Percentiles rank a stretch among this genome's conserved stretches.
Evolutionary conservation across 2,329 filamentous ascomycete species (phyloP).

Genomic region (Peltaster fructicola): DNA sequence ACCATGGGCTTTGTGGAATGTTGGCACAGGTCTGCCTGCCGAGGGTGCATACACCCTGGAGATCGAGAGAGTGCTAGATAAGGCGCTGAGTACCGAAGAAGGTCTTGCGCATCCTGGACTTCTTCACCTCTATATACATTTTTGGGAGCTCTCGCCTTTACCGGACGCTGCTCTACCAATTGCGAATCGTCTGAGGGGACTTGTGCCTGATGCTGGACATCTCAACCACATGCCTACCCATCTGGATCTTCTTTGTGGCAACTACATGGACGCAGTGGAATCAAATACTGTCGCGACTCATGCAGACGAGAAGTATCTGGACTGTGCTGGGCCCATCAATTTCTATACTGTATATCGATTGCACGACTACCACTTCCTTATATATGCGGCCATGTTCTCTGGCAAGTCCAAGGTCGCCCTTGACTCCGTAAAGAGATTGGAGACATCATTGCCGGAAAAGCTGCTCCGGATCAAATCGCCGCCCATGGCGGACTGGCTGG

Average conservation of each 20-base stretch:
- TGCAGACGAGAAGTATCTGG: conserved; percentile 50
- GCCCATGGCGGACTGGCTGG: conserved; percentile 65
- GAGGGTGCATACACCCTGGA: conserved; percentile 39
- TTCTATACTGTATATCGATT: conserved; percentile 64
- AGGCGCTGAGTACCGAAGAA: conserved; percentile 33
- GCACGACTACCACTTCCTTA: conserved; percentile 57
- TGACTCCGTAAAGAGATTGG: conserved; percentile 40
- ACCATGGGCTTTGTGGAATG: conserved; percentile 47
- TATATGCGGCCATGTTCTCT: conserved; percentile 65
- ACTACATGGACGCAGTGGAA: conserved; percentile 48
- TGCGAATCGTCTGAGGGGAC: conserved; percentile 43
- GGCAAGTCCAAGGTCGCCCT: conserved; percentile 46
- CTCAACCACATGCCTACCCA: conserved; percentile 64
- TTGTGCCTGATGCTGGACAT: conserved; percentile 54
- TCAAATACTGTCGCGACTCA: conserved; percentile 49
- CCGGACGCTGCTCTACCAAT: conserved; percentile 45
- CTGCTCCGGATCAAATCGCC: conserved; percentile 47
- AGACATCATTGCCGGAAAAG: conserved; percentile 43
- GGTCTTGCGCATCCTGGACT: conserved; percentile 47
- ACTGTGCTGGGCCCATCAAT: conserved; percentile 40
- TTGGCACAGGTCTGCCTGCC: conserved; percentile 39
- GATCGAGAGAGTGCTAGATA: conserved; percentile 40
- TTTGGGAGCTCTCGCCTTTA: conserved; percentile 56
- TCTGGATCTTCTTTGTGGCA: conserved; percentile 54
- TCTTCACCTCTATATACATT: conserved; percentile 58